Base-by-base conservation (phyloP, 768 basidiomycete genomes). In the Kwoniella europaea region DNA sequence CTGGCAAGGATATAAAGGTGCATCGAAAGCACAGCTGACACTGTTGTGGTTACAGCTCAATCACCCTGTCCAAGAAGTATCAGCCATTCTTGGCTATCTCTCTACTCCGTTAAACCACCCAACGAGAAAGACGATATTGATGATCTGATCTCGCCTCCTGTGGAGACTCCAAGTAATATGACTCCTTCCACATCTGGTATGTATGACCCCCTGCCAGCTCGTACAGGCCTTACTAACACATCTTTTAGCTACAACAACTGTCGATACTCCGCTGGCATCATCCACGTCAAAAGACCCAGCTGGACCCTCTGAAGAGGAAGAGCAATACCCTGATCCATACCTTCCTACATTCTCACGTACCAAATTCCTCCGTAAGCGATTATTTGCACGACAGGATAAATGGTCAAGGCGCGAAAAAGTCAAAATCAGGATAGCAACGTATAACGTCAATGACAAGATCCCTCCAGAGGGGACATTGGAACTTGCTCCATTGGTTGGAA, bases 361-460 rank as follows among this genome's bases (percentile, higher is more conserved):
- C 3, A 44, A 57, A 3, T 81, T 74, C 35, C 56, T 79, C 10
- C 70, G 79, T 6, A 69, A 77, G 52, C 55, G 74, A 16, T 54
- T 81, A 1, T 79, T 74, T 61, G 64, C 60, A 2, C 54, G 71
- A 18, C 66, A 77, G 55, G 67, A 68, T 13, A 66, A 77, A 52
- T 81, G 77, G 77, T 79, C 79, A 0, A 57, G 46, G 5, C 62
- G 66, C 35, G 15, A 53, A 9, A 50, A 65, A 29, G 42, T 77
- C 18, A 79, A 76, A 29, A 72, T 81, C 15, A 76, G 79, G 5
- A 53, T 76, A 27, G 71, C 69, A 4, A 81, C 79, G 2, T 81
- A 77, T 61, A 81, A 81, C 46, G 79, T 81, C 13, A 81, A 81
- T 61, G 79, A 81, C 43, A 73, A 72, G 42, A 61, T 81, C 7